Conservation (phyloP, 208 protist genomes). For the Leptomonas pyrrhocoris region DNA sequence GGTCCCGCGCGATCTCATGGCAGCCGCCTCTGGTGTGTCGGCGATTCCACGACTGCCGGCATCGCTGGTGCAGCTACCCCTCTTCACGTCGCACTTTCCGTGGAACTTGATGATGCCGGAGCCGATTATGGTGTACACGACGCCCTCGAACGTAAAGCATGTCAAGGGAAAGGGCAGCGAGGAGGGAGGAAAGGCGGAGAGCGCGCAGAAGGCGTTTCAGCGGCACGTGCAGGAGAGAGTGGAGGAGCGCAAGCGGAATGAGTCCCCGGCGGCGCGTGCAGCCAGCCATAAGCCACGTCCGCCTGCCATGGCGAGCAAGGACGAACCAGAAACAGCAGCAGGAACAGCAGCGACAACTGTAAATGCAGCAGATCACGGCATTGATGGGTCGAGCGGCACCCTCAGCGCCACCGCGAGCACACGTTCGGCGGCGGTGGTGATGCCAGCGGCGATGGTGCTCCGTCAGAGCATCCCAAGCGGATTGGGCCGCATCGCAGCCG, state of each 20-base stretch:
- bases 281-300: background rate
- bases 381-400: background rate
- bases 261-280: background rate
- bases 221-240: conserved; percentile 14
- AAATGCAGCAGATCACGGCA: background rate
- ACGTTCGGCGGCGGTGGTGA: background rate
- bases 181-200: conserved; percentile 6
- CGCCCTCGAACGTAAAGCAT: background rate
- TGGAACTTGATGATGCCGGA: conserved; percentile 28
- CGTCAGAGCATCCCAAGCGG: conserved; percentile 6
- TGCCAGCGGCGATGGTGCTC: conserved; percentile 15
- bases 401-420: background rate
- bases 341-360: background rate
- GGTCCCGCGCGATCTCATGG: conserved; percentile 4
- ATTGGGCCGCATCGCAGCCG: background rate
- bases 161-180: background rate
- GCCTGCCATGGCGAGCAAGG: background rate
- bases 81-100: conserved; percentile 28
- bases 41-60: background rate
- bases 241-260: background rate
- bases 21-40: background rate
- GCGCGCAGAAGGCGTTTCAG: conserved; percentile 11
- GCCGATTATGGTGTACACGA: conserved; percentile 18
- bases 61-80: conserved; percentile 10
- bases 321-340: background rate